Percentiles rank a stretch among this genome's conserved stretches.
phyloP scores from a whole-genome alignment of 2,329 filamentous ascomycete genomes.

The Sphaerulina musiva region DNA sequence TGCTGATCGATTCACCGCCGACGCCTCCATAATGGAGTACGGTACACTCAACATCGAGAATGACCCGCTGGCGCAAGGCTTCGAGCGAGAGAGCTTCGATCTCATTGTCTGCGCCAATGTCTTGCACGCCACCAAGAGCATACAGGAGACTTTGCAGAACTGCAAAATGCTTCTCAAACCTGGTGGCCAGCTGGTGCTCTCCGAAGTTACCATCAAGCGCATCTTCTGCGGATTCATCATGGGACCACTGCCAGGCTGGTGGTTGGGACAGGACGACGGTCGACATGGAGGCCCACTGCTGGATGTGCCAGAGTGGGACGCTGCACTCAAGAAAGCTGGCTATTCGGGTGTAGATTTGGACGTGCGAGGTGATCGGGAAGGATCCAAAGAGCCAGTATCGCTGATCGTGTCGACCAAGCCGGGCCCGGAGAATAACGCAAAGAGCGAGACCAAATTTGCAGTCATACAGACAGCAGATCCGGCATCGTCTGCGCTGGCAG shows the following conservation, averaged over 20 bases:
- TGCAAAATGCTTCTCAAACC: constrained; percentile 19
- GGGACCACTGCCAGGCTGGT: constrained; percentile 9
- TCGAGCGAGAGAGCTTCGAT: constrained; percentile 27
- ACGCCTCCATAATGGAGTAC: constrained; percentile 20
- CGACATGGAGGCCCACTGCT: constrained; percentile 21
- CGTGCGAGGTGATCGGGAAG: constrained; percentile 6
- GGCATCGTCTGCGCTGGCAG: not conserved
- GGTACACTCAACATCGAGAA: constrained; percentile 30
- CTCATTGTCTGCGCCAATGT: constrained; percentile 26
- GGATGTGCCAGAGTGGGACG: constrained; percentile 30
- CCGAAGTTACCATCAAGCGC: constrained; percentile 12
- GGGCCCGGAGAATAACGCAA: not conserved
- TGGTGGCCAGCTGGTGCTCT: constrained; percentile 10
- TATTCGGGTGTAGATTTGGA: constrained; percentile 8
- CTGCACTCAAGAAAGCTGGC: constrained; percentile 21
- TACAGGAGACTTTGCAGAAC: constrained; percentile 21
- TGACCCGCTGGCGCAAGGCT: constrained; percentile 32
- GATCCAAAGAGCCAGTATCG: constrained; percentile 6
- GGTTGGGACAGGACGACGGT: constrained; percentile 25
- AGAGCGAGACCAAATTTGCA: not conserved
- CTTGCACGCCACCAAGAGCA: constrained; percentile 21
- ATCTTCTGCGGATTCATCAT: constrained; percentile 10
- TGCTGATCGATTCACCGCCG: constrained; percentile 15
- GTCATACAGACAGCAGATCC: constrained; percentile 1
- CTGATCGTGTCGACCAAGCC: constrained; percentile 9